Base-by-base conservation (phyloP, 805 yeast genomes). In the Barnettozyma salicaria region DNA sequence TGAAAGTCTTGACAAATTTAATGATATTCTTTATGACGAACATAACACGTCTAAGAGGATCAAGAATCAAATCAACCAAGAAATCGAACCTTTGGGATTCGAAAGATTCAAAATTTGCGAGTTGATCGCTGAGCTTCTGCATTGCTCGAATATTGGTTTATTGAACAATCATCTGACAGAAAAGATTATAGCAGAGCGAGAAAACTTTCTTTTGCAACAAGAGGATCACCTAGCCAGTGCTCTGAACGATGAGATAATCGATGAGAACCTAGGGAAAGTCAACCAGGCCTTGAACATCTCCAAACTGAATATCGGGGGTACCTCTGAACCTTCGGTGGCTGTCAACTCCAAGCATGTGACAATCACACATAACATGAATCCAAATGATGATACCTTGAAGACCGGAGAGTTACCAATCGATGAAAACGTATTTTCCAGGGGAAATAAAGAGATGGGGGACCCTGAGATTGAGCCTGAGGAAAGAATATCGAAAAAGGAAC, bases 121-220 rank as follows among this genome's bases (percentile, higher is more conserved):
- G 62, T 68, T 92, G 28, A 79, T 90, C 30, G 98, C 98, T 0
- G 98, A 92, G 55, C 68, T 92, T 30, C 67, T 92, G 35, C 98
- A 92, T 61, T 92, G 98, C 56, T 87, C 96, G 9, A 92, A 92
- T 60, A 92, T 92, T 95, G 85, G 84, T 3, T 67, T 92, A 20
- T 70, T 92, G 40, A 92, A 90, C 58, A 89, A 89, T 42, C 75
- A 73, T 23, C 67, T 71, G 26, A 89, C 89, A 36, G 79, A 85
- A 53, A 65, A 66, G 31, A 70, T 87, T 23, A 74, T 88, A 19
- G 58, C 64, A 24, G 80, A 82, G 42, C 74, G 97, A 30, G 96
- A 90, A 49, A 59, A 57, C 8, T 74, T 78, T 41, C 68, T 96
- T 27, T 59, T 34, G 35, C 49, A 48, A 18, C 53, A 50, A 27